Percentiles rank a stretch among this genome's conserved stretches.
phyloP scores from a whole-genome alignment of 2,329 filamentous ascomycete genomes.

The Monosporascus sp. region DNA sequence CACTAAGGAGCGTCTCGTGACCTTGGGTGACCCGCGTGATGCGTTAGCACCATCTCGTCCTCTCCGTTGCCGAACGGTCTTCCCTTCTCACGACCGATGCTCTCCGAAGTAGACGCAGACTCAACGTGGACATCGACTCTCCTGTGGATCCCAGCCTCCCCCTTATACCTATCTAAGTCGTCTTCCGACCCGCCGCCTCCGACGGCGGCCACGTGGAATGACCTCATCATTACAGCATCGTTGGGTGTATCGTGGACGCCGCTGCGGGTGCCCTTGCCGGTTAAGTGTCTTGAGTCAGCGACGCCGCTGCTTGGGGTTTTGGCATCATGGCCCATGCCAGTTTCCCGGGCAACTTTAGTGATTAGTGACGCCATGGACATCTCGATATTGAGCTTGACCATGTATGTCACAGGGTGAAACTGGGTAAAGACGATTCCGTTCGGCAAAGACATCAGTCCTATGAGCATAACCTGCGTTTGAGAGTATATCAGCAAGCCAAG shows the following conservation, averaged over 20 bases:
- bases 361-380: constrained; percentile 13
- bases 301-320: not conserved
- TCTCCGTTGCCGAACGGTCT: constrained; percentile 4
- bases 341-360: constrained; percentile 4
- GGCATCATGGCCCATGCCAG: constrained; percentile 5
- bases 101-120: constrained; percentile 5
- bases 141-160: constrained; percentile 3
- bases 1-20: not conserved
- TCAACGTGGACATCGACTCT: constrained; percentile 8
- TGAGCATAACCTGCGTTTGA: constrained; percentile 13
- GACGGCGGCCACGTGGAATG: constrained; percentile 5
- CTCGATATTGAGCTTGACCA: constrained; percentile 17
- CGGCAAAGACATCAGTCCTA: constrained; percentile 12
- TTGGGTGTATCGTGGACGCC: constrained; percentile 1
- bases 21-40: constrained; percentile 6
- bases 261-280: not conserved
- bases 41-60: constrained; percentile 5
- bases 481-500: constrained; percentile 6
- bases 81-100: not conserved
- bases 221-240: constrained; percentile 5
- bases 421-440: constrained; percentile 10
- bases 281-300: constrained; percentile 4
- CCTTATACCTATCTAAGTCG: constrained; percentile 1
- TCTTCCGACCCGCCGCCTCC: constrained; percentile 2
- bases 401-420: constrained; percentile 13